Evolutionary conservation across 306 rosid genomes (phyloP).

Genomic region (Cucurbita moschata): DNA sequence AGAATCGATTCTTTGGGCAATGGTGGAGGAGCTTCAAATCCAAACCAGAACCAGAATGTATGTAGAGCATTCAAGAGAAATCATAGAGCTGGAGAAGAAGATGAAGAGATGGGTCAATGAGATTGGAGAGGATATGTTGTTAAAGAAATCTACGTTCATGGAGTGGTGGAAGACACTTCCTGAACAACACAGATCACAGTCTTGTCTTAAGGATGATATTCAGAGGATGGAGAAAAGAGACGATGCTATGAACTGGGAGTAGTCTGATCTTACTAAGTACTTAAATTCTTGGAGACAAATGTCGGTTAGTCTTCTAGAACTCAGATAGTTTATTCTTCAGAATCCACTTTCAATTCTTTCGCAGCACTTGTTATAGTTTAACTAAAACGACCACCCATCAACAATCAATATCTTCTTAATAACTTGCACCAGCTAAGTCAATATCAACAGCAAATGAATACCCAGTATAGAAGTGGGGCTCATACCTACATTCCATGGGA

Average conservation of each 20-base stretch:
- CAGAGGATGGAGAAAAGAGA: neutral
- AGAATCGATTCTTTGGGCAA: conserved; percentile 62
- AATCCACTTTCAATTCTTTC: neutral
- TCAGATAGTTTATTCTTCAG: neutral
- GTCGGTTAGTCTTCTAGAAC: neutral
- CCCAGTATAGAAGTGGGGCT: neutral
- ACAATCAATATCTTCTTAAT: neutral
- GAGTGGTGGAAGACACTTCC: conserved; percentile 39
- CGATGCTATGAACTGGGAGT: neutral
- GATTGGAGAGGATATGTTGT: conserved; percentile 26
- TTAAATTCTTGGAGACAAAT: neutral
- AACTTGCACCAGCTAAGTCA: neutral
- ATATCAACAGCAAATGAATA: neutral
- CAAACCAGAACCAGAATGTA: neutral
- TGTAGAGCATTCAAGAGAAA: neutral
- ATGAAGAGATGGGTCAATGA: conserved; percentile 21
- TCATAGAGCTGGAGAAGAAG: conserved; percentile 11
- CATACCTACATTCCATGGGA: neutral
- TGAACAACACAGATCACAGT: conserved; percentile 6
- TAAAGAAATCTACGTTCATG: conserved; percentile 26
- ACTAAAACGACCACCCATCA: neutral
- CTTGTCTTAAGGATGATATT: conserved; percentile 9
- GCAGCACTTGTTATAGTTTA: neutral
- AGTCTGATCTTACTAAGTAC: neutral
- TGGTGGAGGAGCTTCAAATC: conserved; percentile 48